Conservation (phyloP, 129 eudicot genomes). For the Gnaphalium uliginosum region DNA sequence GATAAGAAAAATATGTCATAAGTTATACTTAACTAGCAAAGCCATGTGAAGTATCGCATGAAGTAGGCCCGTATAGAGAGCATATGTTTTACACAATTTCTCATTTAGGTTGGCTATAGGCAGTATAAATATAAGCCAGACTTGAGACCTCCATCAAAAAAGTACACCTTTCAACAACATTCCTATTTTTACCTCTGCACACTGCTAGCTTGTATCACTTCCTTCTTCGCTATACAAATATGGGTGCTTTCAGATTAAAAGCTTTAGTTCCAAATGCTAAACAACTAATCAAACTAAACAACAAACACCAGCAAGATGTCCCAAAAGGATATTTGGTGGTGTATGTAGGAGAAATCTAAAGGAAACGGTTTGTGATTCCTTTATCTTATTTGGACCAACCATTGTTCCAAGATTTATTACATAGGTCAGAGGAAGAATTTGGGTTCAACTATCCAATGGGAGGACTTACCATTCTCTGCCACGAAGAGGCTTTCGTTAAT, state of each 20-base stretch:
- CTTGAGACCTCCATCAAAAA: too few species aligned
- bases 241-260: conserved; percentile 19
- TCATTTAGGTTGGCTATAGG: too few species aligned
- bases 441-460: conserved; percentile 51
- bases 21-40: too few species aligned
- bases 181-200: too few species aligned
- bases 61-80: too few species aligned
- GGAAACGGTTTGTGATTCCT: conserved; percentile 45
- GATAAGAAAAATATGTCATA: too few species aligned
- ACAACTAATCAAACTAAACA: conserved; percentile 29
- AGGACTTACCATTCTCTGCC: conserved; percentile 52
- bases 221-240: not conserved
- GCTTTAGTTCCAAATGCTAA: conserved; percentile 32
- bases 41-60: too few species aligned
- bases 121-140: too few species aligned
- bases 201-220: too few species aligned
- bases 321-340: conserved; percentile 58
- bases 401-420: conserved; percentile 40
- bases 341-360: conserved; percentile 50
- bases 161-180: too few species aligned
- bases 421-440: conserved; percentile 44
- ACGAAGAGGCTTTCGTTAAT: conserved; percentile 23
- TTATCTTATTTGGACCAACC: conserved; percentile 45
- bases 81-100: too few species aligned
- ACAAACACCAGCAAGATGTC: conserved; percentile 29